These are phyloP conservation scores for Suillus discolor DNA, from an alignment of 768 basidiomycete species.

Conservation along the genomic window DNA sequence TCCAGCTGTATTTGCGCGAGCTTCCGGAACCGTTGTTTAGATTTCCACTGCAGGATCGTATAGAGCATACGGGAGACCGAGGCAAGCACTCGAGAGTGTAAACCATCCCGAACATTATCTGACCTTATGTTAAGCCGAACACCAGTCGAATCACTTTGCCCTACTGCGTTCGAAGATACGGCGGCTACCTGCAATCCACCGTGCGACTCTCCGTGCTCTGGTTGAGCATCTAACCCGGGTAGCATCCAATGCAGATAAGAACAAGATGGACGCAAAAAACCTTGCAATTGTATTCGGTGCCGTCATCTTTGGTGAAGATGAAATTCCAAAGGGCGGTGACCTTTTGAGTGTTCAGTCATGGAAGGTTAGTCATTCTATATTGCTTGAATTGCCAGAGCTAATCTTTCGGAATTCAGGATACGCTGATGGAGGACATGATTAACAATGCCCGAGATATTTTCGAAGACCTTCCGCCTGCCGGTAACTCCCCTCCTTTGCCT, in stretches of 20 bases:
- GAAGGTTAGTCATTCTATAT: conserved; percentile 57
- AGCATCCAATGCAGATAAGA: conserved; percentile 63
- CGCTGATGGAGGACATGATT: conserved; percentile 87
- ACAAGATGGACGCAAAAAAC: conserved; percentile 95
- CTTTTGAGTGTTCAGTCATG: conserved; percentile 71
- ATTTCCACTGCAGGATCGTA: conserved; percentile 76
- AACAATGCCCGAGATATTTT: conserved; percentile 67
- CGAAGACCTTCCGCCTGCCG: conserved; percentile 47
- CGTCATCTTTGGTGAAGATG: conserved; percentile 92
- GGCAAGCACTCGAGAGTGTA: conserved; percentile 44
- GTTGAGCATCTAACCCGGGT: conserved; percentile 84
- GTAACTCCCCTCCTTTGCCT: conserved; percentile 69
- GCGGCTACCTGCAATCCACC: conserved; percentile 80
- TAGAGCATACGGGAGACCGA: conserved; percentile 77
- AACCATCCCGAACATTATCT: conserved; percentile 5
- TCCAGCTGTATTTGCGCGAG: conserved; percentile 77
- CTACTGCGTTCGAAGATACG: conserved; percentile 88
- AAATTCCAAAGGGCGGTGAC: conserved; percentile 77
- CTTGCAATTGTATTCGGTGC: conserved; percentile 88
- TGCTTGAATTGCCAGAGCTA: conserved; percentile 35
- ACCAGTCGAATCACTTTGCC: conserved; percentile 68
- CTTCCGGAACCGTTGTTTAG: conserved; percentile 90
- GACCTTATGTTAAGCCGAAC: conserved; percentile 53
- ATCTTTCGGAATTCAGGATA: conserved; percentile 45
- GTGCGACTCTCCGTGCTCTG: conserved; percentile 78